phyloP scores from a whole-genome alignment of 169 alveolate genomes.

The Eimeria maxima region DNA sequence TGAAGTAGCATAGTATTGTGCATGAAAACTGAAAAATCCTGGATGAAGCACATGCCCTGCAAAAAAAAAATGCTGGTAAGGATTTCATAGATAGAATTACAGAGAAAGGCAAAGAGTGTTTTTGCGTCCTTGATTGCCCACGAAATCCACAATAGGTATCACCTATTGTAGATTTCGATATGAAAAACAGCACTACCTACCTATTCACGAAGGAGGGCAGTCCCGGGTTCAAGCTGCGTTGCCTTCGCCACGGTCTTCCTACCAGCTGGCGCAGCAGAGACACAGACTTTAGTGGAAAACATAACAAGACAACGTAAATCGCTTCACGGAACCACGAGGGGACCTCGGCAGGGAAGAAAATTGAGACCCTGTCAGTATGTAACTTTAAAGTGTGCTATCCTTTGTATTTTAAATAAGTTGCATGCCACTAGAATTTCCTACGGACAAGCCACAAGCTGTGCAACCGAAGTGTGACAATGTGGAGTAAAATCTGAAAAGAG shows the following conservation, averaged over 20 bases:
- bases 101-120: not conserved
- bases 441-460: not conserved
- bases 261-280: not conserved
- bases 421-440: not conserved
- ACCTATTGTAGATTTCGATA: no score
- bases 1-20: no score
- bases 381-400: not conserved
- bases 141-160: not conserved
- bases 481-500: not conserved
- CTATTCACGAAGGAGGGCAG: not conserved
- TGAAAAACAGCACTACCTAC: not conserved
- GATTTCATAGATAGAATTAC: no score
- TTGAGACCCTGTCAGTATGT: not conserved
- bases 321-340: not conserved
- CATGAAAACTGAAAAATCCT: no score
- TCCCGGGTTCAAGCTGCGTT: not conserved
- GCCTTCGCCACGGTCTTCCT: not conserved
- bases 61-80: no score
- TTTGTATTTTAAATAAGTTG: not conserved
- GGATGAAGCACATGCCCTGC: no score
- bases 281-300: not conserved
- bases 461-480: not conserved
- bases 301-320: not conserved
- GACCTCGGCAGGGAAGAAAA: not conserved
- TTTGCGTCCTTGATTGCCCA: not conserved